These are phyloP conservation scores for Sporothrix curviconia DNA, from an alignment of 2,329 filamentous ascomycete species.

Conservation along the genomic window DNA sequence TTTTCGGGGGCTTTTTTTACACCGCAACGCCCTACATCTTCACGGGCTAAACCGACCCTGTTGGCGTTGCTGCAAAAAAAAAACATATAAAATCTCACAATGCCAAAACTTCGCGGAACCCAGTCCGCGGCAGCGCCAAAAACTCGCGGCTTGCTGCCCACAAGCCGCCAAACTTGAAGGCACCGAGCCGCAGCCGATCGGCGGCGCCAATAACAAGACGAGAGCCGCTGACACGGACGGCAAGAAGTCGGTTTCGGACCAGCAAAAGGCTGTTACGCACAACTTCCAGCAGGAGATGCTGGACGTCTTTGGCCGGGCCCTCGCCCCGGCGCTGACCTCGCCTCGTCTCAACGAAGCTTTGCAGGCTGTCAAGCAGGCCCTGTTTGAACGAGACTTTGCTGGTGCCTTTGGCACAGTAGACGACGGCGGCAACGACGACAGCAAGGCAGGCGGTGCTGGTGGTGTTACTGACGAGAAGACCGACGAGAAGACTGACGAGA, in stretches of 20 bases:
- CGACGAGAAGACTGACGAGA: background rate
- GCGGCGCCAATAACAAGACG: no score
- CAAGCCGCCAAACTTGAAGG: background rate
- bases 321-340: conserved; percentile 44
- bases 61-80: background rate
- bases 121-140: conserved; percentile 3
- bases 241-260: background rate
- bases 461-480: background rate
- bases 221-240: background rate
- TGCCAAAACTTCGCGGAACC: conserved; percentile 2
- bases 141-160: conserved; percentile 4
- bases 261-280: conserved; percentile 11
- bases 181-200: background rate
- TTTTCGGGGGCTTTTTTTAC: background rate
- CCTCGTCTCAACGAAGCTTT: conserved; percentile 49
- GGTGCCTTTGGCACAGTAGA: conserved; percentile 57
- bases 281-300: conserved; percentile 40
- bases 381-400: conserved; percentile 80
- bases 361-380: conserved; percentile 76
- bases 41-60: background rate
- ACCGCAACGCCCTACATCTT: background rate
- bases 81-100: background rate
- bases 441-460: background rate
- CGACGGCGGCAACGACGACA: background rate
- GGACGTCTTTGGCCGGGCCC: conserved; percentile 63